Evolutionary conservation across 345 rosid genomes (phyloP), one percentile per base, ranked within the genome.

Genomic region (Acer yangbiense): DNA sequence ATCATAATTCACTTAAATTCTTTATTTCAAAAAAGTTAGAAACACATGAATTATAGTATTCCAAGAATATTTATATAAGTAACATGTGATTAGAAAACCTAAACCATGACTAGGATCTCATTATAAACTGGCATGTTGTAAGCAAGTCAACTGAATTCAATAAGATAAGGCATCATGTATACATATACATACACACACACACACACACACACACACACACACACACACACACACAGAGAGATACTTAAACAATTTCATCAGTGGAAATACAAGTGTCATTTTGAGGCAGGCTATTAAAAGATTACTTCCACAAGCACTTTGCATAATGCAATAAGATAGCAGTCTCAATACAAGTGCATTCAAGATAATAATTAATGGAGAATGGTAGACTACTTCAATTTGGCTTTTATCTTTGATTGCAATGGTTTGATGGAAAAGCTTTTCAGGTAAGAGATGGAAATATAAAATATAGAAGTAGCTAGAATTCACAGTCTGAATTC

Each of bases 231-330:
- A 29, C 27, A 25, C 27, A 32, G 6, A 32, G 6, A 35, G 6
- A 41, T n/a, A 5, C 11, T 5, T 6, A 5, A 1, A 13, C 18
- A 21, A 32, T 52, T 43, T 65, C 69, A 25, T 27, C 44, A 69
- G 71, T 82, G 86, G 84, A 83, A 67, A 66, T 71, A 77, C 80
- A 81, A 7, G 50, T 75, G 79, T 66, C 78, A 18, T 1, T 72
- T 7, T 44, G 58, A 39, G 25, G 43, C 35, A 54, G 13, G 69
- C n/a, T 41, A 43, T 39, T 20, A 6, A 43, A 54, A 69, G 61
- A 79, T 35, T 79, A 71, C 60, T 10, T 68, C 23, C 25, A 43
- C 35, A 35, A 72, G 75, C 83, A 79, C 81, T 68, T 73, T 4
- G 57, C n/a, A 50, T 18, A 32, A 29, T 10, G 35, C 23, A 55